Base-by-base conservation (phyloP, 352 stramenopile species). In the Phytophthora vignae region DNA sequence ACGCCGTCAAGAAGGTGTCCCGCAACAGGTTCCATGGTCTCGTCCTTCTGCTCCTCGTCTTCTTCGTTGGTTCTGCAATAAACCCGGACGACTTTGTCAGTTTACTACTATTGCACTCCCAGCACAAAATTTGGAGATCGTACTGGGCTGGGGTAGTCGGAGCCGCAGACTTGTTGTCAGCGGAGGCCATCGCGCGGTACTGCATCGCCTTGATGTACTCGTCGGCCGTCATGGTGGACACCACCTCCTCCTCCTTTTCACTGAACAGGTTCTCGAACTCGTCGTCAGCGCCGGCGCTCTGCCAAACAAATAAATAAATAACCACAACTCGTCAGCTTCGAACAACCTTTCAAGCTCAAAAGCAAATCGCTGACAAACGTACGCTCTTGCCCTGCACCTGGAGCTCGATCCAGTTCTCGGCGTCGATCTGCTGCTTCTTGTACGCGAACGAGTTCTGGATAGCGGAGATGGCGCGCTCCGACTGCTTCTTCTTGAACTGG, bases 401-500 rank as follows among this genome's bases (percentile, higher is more conserved):
- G 17, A 96, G 79, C 60, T 94, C 85, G 12, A 81, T 81, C 88
- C 88, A 96, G 48, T 85, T 80, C 66, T 96, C 88, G 2, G 85
- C 83, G 46, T 93, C 88, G 69, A 94, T 90, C 61, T 93, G 83
- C 62, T 93, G 81, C 61, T 92, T 92, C 70, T 91, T 91, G 79
- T 90, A 94, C 38, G 85, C 87, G 70, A 90, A 96, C 54, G 89
- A 94, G 73, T 89, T 94, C 74, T 94, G 87, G 55, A 94, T 93
- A 14, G 86, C 86, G 0, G 79, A 87, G 33, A 96, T 81, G 9
- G 87, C 84, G 27, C 89, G 84, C 59, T 94, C 85, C 44, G 84
- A 93, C 75, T 92, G 88, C 52, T 94, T 94, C 76, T 95, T 94
- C 74, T 94, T 93, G 73, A 95, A 94, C 73, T 95, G 86, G 64